Evolutionary conservation across 202 grass and related monocot genomes (phyloP).

Genomic region (Elaeis oleifera): DNA sequence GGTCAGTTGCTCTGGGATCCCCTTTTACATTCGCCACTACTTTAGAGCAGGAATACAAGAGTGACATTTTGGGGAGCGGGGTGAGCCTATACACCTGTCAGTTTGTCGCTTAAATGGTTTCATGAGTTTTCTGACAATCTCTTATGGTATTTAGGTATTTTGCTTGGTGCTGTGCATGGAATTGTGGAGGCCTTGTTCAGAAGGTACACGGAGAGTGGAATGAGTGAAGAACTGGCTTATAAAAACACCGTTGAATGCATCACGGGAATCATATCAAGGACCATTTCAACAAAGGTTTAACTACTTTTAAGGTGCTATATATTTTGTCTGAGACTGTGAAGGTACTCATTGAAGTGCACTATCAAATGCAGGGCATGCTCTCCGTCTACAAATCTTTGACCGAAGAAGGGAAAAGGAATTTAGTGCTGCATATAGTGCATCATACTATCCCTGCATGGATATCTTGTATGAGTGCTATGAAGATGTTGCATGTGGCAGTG

Average conservation of each 20-base stretch:
- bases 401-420: slow-evolving; percentile 69
- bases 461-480: slow-evolving; percentile 13
- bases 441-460: slow-evolving; percentile 68
- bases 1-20: slow-evolving; percentile 50
- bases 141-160: slow-evolving; percentile 37
- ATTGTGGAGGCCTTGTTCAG: slow-evolving; percentile 69
- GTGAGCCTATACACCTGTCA: slow-evolving; percentile 23
- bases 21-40: slow-evolving; percentile 38
- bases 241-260: slow-evolving; percentile 73
- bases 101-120: not conserved
- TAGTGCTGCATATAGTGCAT: slow-evolving; percentile 50
- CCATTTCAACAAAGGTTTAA: slow-evolving; percentile 59
- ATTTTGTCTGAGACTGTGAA: too few relatives aligned
- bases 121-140: not conserved
- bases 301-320: not conserved
- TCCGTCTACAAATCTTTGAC: slow-evolving; percentile 61
- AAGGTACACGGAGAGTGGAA: slow-evolving; percentile 68
- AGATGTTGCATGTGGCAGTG: slow-evolving; percentile 60
- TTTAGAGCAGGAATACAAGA: slow-evolving; percentile 70
- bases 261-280: slow-evolving; percentile 64
- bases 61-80: slow-evolving; percentile 76
- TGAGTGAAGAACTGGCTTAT: slow-evolving; percentile 52
- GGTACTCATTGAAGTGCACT: slow-evolving; percentile 1
- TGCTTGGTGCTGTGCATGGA: slow-evolving; percentile 62
- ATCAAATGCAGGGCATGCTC: slow-evolving; percentile 49